Conservation (phyloP, 441 rosid genomes). For the Pelargonium australe region DNA sequence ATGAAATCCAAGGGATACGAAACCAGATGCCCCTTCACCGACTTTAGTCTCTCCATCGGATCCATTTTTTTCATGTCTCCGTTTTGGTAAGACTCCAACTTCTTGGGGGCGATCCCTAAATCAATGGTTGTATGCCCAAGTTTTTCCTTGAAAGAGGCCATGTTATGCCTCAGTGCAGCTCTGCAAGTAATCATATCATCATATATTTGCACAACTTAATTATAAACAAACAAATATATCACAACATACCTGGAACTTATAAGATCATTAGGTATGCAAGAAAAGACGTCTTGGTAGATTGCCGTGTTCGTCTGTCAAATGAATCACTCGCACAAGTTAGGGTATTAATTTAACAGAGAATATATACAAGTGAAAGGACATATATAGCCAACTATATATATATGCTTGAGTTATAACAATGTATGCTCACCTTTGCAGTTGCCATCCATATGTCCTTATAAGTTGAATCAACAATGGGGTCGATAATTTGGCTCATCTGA, state of each 20-base stretch:
- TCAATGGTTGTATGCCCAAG: conserved; percentile 87
- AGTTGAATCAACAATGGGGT: conserved; percentile 80
- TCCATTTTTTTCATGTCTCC: conserved; percentile 56
- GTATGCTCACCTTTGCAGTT: conserved; percentile 72
- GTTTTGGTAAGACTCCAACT: conserved; percentile 58
- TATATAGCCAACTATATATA: too few species aligned
- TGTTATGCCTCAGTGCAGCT: conserved; percentile 64
- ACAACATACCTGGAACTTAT: conserved; percentile 65
- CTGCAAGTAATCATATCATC: conserved; percentile 29
- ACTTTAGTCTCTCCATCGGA: conserved; percentile 61
- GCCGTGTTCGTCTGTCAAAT: conserved; percentile 68
- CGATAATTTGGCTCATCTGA: conserved; percentile 63
- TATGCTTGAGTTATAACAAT: not conserved
- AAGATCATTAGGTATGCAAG: conserved; percentile 90
- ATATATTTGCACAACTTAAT: not conserved
- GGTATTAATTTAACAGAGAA: too few species aligned
- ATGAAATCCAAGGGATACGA: conserved; percentile 90
- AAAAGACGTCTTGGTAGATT: conserved; percentile 86
- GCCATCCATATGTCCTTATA: conserved; percentile 79
- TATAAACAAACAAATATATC: not conserved
- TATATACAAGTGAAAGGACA: too few species aligned
- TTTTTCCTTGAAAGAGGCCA: conserved; percentile 65
- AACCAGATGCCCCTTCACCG: conserved; percentile 83
- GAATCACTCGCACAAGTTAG: not conserved
- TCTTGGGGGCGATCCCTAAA: conserved; percentile 78